These are phyloP conservation scores for Hypoxylon fragiforme DNA, from an alignment of 495 filamentous ascomycete species.

Conservation along the genomic window DNA sequence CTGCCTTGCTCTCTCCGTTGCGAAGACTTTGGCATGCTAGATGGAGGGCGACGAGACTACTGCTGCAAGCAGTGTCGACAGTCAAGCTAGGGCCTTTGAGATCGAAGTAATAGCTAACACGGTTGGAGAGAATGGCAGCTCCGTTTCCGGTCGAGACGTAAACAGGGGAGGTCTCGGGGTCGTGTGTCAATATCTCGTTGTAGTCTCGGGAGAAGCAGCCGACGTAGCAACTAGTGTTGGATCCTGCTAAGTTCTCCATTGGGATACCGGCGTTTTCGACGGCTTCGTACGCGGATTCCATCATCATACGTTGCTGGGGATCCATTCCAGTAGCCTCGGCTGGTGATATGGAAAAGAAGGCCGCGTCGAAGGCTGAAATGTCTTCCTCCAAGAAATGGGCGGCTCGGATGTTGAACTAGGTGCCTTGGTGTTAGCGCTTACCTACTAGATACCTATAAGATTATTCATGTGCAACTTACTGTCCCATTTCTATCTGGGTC, in stretches of 20 bases:
- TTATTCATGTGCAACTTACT: neutral
- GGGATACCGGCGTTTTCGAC: constrained; percentile 52
- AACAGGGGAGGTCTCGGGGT: neutral
- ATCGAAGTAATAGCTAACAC: constrained; percentile 31
- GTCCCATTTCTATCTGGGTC: constrained; percentile 11
- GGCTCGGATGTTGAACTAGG: constrained; percentile 2
- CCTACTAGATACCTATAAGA: neutral
- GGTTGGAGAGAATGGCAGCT: constrained; percentile 41
- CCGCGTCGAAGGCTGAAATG: neutral
- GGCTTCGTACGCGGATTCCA: constrained; percentile 57
- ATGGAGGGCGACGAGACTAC: constrained; percentile 55
- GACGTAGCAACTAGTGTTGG: constrained; percentile 55
- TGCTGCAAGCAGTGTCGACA: constrained; percentile 58
- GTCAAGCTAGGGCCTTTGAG: constrained; percentile 39
- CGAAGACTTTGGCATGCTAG: constrained; percentile 53
- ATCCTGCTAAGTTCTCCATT: constrained; percentile 46
- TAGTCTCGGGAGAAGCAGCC: constrained; percentile 57
- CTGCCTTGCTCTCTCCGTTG: constrained; percentile 35
- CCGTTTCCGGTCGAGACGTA: neutral
- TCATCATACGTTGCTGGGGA: constrained; percentile 42
- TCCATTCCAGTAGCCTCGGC: neutral
- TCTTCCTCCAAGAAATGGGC: constrained; percentile 23
- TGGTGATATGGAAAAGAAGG: neutral
- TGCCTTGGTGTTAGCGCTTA: neutral
- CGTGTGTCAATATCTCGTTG: constrained; percentile 38